These are phyloP conservation scores for Trichophyton simii DNA, from an alignment of 2,329 filamentous ascomycete species.

Conservation along the genomic window DNA sequence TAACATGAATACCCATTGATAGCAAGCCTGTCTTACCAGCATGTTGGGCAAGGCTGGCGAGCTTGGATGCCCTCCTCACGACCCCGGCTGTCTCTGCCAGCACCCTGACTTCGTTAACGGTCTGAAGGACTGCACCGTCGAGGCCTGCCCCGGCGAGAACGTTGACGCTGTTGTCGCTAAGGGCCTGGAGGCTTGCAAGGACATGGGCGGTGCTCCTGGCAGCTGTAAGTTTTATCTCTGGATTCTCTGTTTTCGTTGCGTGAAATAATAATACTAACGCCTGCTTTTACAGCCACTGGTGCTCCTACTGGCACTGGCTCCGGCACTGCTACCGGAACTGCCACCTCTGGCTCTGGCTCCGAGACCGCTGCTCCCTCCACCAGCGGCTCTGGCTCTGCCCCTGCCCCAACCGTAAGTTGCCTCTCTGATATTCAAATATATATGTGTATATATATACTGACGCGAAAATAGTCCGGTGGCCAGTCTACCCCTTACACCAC, in stretches of 20 bases:
- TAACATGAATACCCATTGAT: background rate
- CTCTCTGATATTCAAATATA: no score
- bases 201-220: background rate
- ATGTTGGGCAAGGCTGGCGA: conserved; percentile 17
- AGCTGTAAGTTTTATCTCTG: background rate
- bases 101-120: conserved; percentile 32
- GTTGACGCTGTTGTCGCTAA: conserved; percentile 10
- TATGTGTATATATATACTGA: background rate
- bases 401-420: background rate
- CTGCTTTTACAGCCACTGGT: no score
- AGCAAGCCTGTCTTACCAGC: background rate
- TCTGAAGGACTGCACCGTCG: conserved; percentile 37
- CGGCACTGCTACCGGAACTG: conserved; percentile 1
- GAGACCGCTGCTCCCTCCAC: conserved; percentile 16
- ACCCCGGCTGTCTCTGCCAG: conserved; percentile 31
- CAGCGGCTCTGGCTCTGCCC: conserved; percentile 7
- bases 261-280: no score
- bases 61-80: conserved; percentile 22
- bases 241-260: no score
- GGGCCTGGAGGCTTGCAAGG: background rate
- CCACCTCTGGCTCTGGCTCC: conserved; percentile 5
- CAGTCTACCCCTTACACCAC: conserved; percentile 1
- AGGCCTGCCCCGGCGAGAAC: conserved; percentile 33
- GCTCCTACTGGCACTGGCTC: conserved; percentile 10
- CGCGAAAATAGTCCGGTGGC: no score